Percentiles rank a stretch among this genome's conserved stretches.
phyloP scores from a whole-genome alignment of 2,329 filamentous ascomycete species.

The Geosmithia putterillii region DNA sequence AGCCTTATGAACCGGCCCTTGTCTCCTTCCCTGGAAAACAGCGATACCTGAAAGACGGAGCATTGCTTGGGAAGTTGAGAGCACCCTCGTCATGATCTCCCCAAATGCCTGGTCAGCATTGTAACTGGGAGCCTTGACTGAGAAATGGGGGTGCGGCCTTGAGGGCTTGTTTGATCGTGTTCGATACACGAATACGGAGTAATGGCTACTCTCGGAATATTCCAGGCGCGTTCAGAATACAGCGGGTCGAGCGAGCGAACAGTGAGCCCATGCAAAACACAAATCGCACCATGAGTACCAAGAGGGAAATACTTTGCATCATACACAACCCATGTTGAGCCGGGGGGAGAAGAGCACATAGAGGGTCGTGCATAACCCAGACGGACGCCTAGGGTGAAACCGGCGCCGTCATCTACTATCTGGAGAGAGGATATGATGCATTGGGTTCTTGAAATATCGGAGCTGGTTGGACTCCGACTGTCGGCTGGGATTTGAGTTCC shows the following conservation, averaged over 20 bases:
- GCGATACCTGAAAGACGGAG: slow-evolving; percentile 17
- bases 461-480: neutral
- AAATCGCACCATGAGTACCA: neutral
- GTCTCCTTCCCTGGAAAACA: slow-evolving; percentile 8
- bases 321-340: neutral
- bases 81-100: slow-evolving; percentile 35
- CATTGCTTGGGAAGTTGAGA: slow-evolving; percentile 44
- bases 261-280: slow-evolving; percentile 28
- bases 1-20: slow-evolving; percentile 6
- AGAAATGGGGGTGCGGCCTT: slow-evolving; percentile 7
- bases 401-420: neutral
- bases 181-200: no score
- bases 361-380: neutral
- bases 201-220: slow-evolving; percentile 1
- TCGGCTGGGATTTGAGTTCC: neutral
- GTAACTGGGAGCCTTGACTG: slow-evolving; percentile 10
- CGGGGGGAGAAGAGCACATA: neutral
- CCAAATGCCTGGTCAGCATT: slow-evolving; percentile 39
- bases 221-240: neutral
- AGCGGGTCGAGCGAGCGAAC: slow-evolving; percentile 33
- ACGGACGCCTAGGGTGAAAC: neutral
- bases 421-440: neutral
- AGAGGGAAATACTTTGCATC: neutral
- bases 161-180: neutral
- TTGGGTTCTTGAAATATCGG: neutral